Evolutionary conservation across 2,329 filamentous ascomycete species (phyloP), one percentile per base, ranked within the genome.

Genomic region (Coniella vitis): DNA sequence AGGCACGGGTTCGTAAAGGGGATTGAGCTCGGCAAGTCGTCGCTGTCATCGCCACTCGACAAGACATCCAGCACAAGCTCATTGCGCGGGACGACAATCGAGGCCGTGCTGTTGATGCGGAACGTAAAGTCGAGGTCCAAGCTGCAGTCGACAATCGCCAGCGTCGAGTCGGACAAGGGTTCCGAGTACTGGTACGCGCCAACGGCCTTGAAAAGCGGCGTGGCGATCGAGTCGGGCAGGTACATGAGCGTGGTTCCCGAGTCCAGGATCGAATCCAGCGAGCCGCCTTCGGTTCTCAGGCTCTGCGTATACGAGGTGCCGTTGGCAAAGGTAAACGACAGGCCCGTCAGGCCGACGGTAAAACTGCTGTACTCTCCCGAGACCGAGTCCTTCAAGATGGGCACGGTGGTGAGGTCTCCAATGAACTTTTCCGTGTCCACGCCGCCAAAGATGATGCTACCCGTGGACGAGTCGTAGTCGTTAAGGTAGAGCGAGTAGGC

Each of bases 401-500:
- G 77, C 4, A 86, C 62, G 7, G 72, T 72, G 36, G 69, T 58
- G 2, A 87, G 70, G 12, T 67, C 56, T 47, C 82, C 83, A 4
- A 72, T 69, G 65, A 78, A 87, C 64, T 86, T 86, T 52, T 73
- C 73, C 1, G 74, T 82, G 65, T 87, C 83, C 48, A 87, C 73
- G 41, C 83, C 84, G 49, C 84, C 84, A 55, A 87, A 87, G 13
- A 87, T 69, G 53, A 87, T 79, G 53, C 71, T 78, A 37, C 84
- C 84, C 1, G 73, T 76, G 20, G 72, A 74, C 4, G 80, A 73
- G 46, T 78, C 72, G 31, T 70, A 60, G 59, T 75, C 69, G 56
- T 75, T 71, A 49, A 80, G 69, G 70, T 83, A 88, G 21, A 90
- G 65, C 53, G 83, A 87, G 66, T 86, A 89, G 4, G 81, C 81